These are phyloP conservation scores for Pythium biforme DNA, from an alignment of 352 stramenopile species.

Conservation along the genomic window DNA sequence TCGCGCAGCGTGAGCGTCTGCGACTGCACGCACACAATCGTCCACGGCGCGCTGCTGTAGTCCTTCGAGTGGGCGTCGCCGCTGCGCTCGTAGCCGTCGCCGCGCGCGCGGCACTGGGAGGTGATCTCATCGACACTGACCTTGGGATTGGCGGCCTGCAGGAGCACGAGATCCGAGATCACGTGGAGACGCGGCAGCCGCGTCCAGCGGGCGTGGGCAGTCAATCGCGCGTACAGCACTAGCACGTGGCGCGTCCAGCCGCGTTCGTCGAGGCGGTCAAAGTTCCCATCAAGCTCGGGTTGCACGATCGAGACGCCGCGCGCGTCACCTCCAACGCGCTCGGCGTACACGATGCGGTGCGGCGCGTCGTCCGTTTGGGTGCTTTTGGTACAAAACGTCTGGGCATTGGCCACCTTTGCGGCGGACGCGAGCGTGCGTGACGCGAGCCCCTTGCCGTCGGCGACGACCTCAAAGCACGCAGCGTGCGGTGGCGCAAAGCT, in stretches of 20 bases:
- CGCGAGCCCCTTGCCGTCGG: conserved; percentile 15
- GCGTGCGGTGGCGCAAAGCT: conserved; percentile 34
- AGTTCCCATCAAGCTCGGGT: conserved; percentile 27
- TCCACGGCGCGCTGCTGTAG: conserved; percentile 41
- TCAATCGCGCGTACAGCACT: conserved; percentile 25
- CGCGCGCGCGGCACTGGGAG: conserved; percentile 20
- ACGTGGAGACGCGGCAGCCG: conserved; percentile 30
- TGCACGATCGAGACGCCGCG: conserved; percentile 30
- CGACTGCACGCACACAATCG: conserved; percentile 46
- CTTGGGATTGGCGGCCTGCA: conserved; percentile 30
- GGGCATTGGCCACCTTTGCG: conserved; percentile 1
- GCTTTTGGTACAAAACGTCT: conserved; percentile 38
- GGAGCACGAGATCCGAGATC: conserved; percentile 35
- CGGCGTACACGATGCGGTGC: conserved; percentile 34
- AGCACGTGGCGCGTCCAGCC: conserved; percentile 30
- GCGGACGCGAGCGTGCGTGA: conserved; percentile 11
- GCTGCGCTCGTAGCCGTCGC: conserved; percentile 35
- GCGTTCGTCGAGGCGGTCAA: conserved; percentile 31
- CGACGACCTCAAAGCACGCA: conserved; percentile 30
- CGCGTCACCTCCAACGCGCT: conserved; percentile 16
- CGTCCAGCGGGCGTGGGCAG: conserved; percentile 21
- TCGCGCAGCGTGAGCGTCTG: conserved; percentile 32
- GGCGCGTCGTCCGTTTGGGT: conserved; percentile 33
- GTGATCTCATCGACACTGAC: conserved; percentile 37
- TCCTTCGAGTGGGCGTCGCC: conserved; percentile 49